Base-by-base conservation (phyloP, 106 monocot genomes). In the Dendrobium catenatum region DNA sequence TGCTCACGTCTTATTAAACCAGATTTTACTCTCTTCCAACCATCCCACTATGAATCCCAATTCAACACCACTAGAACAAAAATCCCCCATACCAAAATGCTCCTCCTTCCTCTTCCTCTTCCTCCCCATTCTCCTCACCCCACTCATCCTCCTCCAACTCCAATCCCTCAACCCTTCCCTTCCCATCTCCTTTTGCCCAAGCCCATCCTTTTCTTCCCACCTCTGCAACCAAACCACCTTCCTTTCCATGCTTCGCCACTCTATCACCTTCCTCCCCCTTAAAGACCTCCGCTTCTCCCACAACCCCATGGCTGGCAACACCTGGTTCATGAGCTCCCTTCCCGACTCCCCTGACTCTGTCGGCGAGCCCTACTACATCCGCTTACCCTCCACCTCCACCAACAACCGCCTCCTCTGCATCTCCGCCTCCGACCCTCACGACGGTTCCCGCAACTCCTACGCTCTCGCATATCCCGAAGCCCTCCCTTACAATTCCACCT, bases 211-310 rank as follows among this genome's bases (percentile, higher is more conserved):
- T 44, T 44, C 76, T 3, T 11, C 16, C 77, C 27, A 13, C 51
- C 54, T 44, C 47, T 77, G 18, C 40, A 40, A 29, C 76, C 55
- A 20, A 7, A 20, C 55, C 74, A 17, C 15, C 61, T 2, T 22
- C 66, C 42, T 61, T 58, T 61, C 78, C 55, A 58, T 58, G 58
- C 59, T 61, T 17, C 59, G 78, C 78, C 59, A 19, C 40, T 61
- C 78, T 41, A 40, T 46, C 78, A 59, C 76, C 33, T 87, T 88
- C 82, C 74, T 82, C 66, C 85, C 87, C 40, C 81, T 86, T 29
- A 90, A 88, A 46, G 88, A 90, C 82, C 68, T 81, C 9, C 72
- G 83, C 75, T 51, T 87, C 61, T 72, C 76, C 42, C 37, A 81
- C 5, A 73, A 72, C 56, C 56, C 82, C 15, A 77, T 24, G 58